Base-by-base conservation (phyloP, 495 filamentous ascomycete genomes). In the Talaromyces thailandensis region DNA sequence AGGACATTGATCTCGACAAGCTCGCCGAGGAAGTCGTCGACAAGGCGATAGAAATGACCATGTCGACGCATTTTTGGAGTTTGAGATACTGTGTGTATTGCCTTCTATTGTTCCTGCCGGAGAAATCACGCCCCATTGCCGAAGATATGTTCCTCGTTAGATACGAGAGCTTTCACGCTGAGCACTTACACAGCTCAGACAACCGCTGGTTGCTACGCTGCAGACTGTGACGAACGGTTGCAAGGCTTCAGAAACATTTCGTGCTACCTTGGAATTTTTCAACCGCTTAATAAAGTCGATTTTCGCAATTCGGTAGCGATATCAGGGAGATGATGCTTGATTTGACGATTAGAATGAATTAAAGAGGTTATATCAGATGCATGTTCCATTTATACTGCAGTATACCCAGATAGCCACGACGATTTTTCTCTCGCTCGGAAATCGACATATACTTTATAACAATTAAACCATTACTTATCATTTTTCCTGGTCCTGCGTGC, bases 401-500 rank as follows among this genome's bases (percentile, higher is more conserved):
- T 48, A 21, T 48, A 48, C 43, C n/a, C 21, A 48, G 5, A 21
- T 21, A 48, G 2, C 9, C 18, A 48, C 7, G 43, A 8, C 43
- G 0, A 21, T 8, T 48, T 48, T 21, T 21, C 43, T 21, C 43
- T 18, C n/a, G 18, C 43, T 21, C 43, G 3, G 4, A 48, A 48
- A 48, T 8, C 6, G n/a, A 48, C 18, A 21, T 21, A 48, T 48
- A 2, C 14, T 40, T 2, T 48, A 55, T 26, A 28, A 55, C n/a
- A 1, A 3, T 18, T 26, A 5, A 55, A 55, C 8, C 24, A n/a
- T 14, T 4, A 35, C n/a, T 52, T 45, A 48, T 40, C 7, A 62
- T 23, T 32, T 58, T 58, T 32, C 29, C 51, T 63, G 66, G 45
- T 76, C 76, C 63, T 74, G 65, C 16, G 71, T 73, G 12, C 85